These are phyloP conservation scores for Populus hybrid DNA, from an alignment of 441 rosid species.

Conservation along the genomic window DNA sequence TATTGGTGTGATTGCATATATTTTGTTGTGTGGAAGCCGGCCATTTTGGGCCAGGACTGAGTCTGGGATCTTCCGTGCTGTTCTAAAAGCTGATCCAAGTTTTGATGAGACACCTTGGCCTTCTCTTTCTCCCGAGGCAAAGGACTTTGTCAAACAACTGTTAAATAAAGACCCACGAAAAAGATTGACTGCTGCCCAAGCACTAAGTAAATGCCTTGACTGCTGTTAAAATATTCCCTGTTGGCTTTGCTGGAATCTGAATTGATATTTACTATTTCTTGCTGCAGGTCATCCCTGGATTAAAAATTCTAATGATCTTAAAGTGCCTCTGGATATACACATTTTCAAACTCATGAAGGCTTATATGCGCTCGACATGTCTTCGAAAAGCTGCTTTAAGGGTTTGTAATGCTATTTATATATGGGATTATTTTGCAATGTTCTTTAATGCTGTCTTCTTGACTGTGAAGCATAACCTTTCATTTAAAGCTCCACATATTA, in stretches of 20 bases:
- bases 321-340: constrained; percentile 74
- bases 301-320: constrained; percentile 47
- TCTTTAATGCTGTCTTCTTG: background rate
- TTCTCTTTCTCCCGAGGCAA: constrained; percentile 78
- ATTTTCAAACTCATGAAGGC: constrained; percentile 86
- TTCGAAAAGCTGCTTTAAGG: constrained; percentile 93
- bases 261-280: constrained; percentile 6
- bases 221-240: background rate
- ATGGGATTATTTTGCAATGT: background rate
- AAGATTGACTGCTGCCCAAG: constrained; percentile 97
- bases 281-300: constrained; percentile 96
- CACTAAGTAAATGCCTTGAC: constrained; percentile 58
- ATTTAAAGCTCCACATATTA: no score
- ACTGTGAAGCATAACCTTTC: background rate
- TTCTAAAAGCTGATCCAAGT: no score
- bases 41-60: constrained; percentile 26
- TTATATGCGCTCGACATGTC: constrained; percentile 85
- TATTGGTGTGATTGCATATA: constrained; percentile 90
- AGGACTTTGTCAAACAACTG: constrained; percentile 82
- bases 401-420: constrained; percentile 35
- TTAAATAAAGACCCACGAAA: constrained; percentile 90
- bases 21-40: constrained; percentile 89
- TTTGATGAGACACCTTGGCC: constrained; percentile 81
- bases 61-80: no score
- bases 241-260: background rate